Base-by-base conservation (phyloP, 208 protist genomes). In the Trypanosoma caninum region DNA sequence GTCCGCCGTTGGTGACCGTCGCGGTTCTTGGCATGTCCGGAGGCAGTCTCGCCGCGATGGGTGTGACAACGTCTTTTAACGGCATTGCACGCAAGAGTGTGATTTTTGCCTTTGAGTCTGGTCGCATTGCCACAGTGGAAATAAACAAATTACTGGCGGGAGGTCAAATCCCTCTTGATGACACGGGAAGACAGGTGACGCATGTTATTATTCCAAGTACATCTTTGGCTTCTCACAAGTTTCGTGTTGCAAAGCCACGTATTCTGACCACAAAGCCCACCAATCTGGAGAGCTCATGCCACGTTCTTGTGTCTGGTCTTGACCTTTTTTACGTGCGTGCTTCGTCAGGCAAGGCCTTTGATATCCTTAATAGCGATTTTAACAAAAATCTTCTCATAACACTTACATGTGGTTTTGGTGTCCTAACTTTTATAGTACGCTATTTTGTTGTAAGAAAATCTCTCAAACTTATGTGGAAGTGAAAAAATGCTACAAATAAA, bases 331-430 rank as follows among this genome's bases (percentile, higher is more conserved):
- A 94, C 74, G 87, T 91, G 33, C 86, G 92, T 33, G 72, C 79
- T 18, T 74, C 78, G 22, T 88, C 89, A 0, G 88, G 88, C 20
- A 97, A 97, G 66, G 78, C 86, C 34, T 97, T 96, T 63, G 92
- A 97, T 53, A 55, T 96, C 20, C 78, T 97, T 9, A 94, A 95
- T 67, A 91, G 79, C 50, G 92, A 96, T 59, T 97, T 96, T 71
- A 93, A 91, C 73, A 91, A 96, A 62, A 76, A 68, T 3, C 69
- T 91, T 16, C 77, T 97, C 11, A 72, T 97, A 28, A 56, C 76
- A 1, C 72, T 95, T 20, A 78, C 84, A 2, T 69, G 51, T 37
- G 69, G 61, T 44, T 85, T 96, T 58, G 74, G 74, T 20, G 71
- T 69, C 14, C 57, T 89, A 8, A 84, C 84, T 7, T 40, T 92